These are phyloP conservation scores for Lentinula novae-zelandiae DNA, from an alignment of 1,284 basidiomycete species.

Conservation along the genomic window DNA sequence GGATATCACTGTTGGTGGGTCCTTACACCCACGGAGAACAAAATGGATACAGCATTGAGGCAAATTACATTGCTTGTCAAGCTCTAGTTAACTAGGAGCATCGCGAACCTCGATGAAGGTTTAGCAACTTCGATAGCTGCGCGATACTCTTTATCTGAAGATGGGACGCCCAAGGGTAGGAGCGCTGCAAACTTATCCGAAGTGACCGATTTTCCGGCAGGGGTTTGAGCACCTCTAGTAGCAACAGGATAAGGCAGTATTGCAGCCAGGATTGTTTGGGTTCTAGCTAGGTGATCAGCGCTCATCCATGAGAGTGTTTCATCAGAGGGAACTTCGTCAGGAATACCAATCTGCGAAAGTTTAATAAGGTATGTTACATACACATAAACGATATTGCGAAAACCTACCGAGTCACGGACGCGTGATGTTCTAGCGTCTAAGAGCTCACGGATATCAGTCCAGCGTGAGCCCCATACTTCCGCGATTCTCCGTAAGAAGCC, in stretches of 20 bases:
- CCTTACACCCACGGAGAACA: not conserved
- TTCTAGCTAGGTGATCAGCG: constrained; percentile 35
- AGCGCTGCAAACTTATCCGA: constrained; percentile 36
- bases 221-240: constrained; percentile 16
- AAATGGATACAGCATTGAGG: not conserved
- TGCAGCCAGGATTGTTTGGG: constrained; percentile 45
- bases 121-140: constrained; percentile 50
- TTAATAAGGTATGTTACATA: not conserved
- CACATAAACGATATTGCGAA: not conserved
- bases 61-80: not conserved
- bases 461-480: constrained; percentile 32
- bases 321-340: not conserved
- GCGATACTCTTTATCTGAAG: constrained; percentile 37
- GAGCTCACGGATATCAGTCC: constrained; percentile 25
- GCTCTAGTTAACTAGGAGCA: constrained; percentile 31
- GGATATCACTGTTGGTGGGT: not conserved
- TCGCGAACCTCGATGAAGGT: constrained; percentile 48
- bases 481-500: constrained; percentile 45
- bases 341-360: constrained; percentile 9
- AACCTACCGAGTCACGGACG: constrained; percentile 23
- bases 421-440: constrained; percentile 28
- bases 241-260: constrained; percentile 33
- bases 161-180: constrained; percentile 41
- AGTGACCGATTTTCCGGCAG: not conserved
- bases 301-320: constrained; percentile 8